A percentile compares a stretch with the other conserved stretches of the same genome.
These are phyloP conservation scores for Vanrija sp. DNA, from an alignment of 1,284 basidiomycete genomes.

Conservation along the genomic window DNA sequence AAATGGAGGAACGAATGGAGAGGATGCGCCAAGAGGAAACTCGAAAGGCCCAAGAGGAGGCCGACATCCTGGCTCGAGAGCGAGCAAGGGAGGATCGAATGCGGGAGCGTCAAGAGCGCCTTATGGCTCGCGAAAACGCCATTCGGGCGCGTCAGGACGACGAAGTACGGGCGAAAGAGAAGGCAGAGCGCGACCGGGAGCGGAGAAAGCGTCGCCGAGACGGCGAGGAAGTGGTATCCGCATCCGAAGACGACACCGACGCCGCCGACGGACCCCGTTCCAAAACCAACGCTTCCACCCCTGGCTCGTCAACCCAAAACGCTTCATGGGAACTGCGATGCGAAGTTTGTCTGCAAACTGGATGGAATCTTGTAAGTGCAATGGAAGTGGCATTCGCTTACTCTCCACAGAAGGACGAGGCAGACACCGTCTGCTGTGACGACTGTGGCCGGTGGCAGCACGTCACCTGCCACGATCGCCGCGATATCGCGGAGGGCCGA, in stretches of 20 bases:
- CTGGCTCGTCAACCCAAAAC: not conserved
- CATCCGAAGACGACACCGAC: conserved; percentile 12
- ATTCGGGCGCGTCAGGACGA: conserved; percentile 34
- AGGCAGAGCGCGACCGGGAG: conserved; percentile 43
- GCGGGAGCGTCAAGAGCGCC: conserved; percentile 47
- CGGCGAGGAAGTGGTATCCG: conserved; percentile 21
- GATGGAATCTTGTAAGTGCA: conserved; percentile 50
- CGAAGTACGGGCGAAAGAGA: conserved; percentile 36
- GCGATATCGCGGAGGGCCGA: conserved; percentile 33
- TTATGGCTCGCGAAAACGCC: conserved; percentile 50
- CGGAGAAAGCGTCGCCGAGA: conserved; percentile 36
- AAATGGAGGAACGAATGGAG: conserved; percentile 52
- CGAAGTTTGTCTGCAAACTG: conserved; percentile 51
- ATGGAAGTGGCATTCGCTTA: not conserved
- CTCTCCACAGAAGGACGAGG: conserved; percentile 31
- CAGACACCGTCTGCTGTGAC: conserved; percentile 53
- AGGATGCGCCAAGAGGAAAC: conserved; percentile 43
- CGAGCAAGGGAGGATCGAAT: conserved; percentile 49
- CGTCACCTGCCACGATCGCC: conserved; percentile 44
- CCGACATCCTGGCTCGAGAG: conserved; percentile 39
- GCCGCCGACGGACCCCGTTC: not conserved
- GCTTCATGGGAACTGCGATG: conserved; percentile 52
- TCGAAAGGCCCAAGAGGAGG: conserved; percentile 35
- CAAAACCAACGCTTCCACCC: not conserved
- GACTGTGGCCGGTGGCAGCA: conserved; percentile 54